Evolutionary conservation across 2,329 filamentous ascomycete genomes (phyloP).

Genomic region (Aspergillus quadricinctus): DNA sequence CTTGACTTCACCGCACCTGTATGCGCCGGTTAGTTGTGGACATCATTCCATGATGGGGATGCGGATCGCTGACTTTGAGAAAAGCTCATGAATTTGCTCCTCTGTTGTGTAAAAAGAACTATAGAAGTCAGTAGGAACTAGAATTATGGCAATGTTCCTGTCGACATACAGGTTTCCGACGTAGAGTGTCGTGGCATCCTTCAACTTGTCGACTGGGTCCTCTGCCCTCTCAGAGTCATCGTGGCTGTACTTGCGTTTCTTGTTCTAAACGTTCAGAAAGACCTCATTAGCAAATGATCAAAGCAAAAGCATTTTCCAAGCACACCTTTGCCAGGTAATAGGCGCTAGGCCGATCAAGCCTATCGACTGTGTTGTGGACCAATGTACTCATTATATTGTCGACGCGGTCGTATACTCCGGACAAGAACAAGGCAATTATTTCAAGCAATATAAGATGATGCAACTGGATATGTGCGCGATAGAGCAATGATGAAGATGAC

Average conservation of each 20-base stretch:
- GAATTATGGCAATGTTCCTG: neutral
- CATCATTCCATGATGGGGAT: neutral
- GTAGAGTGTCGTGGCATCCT: conserved; percentile 88
- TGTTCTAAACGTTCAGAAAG: conserved; percentile 53
- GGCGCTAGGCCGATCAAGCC: conserved; percentile 89
- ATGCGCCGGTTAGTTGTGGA: conserved; percentile 7
- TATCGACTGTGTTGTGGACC: conserved; percentile 65
- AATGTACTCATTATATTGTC: conserved; percentile 24
- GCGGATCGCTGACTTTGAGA: conserved; percentile 65
- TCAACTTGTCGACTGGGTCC: conserved; percentile 72
- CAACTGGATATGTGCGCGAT: neutral
- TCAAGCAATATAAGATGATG: neutral
- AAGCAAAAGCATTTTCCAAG: conserved; percentile 1
- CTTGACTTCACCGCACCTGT: conserved; percentile 87
- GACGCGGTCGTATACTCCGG: neutral
- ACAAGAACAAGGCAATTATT: neutral
- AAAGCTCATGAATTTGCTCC: conserved; percentile 96
- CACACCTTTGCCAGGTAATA: conserved; percentile 79
- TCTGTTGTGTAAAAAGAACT: conserved; percentile 98
- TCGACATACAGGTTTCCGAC: conserved; percentile 81
- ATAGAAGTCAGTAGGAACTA: conserved; percentile 5
- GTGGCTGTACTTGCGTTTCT: conserved; percentile 62
- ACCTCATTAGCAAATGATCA: conserved; percentile 1
- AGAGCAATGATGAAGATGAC: neutral
- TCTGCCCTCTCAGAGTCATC: conserved; percentile 56